A percentile compares a stretch with the other conserved stretches of the same genome.
These are phyloP conservation scores for Medicago lupulina DNA, from an alignment of 306 rosid genomes.

Conservation along the genomic window DNA sequence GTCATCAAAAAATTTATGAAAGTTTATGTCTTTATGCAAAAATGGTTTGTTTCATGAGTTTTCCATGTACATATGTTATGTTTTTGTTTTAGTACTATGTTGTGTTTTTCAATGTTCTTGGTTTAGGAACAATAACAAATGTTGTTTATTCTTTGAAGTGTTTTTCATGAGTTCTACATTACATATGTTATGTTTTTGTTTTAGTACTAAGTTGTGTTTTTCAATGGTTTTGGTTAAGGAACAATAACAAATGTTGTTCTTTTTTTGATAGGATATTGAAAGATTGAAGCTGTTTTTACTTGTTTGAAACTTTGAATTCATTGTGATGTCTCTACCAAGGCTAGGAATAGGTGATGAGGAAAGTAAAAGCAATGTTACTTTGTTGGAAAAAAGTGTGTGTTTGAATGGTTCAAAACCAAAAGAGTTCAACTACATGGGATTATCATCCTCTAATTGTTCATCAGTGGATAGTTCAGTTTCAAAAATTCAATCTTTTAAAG, in stretches of 20 bases:
- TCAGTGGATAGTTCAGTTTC: conserved; percentile 75
- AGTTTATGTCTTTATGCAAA: not conserved
- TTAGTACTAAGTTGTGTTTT: conserved; percentile 5
- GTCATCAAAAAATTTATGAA: not conserved
- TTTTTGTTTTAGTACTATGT: conserved; percentile 13
- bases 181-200: conserved; percentile 16
- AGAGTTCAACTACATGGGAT: conserved; percentile 83
- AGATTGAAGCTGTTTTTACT: conserved; percentile 30
- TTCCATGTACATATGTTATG: not conserved
- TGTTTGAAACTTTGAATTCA: conserved; percentile 12
- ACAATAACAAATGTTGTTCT: conserved; percentile 32
- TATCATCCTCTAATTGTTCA: conserved; percentile 79
- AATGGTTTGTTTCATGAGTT: conserved; percentile 1
- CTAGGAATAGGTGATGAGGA: conserved; percentile 65
- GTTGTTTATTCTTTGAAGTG: not conserved
- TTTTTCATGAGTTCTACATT: not conserved
- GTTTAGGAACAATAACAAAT: conserved; percentile 30
- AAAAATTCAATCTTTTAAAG: conserved; percentile 47
- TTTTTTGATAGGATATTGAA: conserved; percentile 41
- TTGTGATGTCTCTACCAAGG: conserved; percentile 66
- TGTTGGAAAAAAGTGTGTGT: conserved; percentile 61
- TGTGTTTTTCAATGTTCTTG: conserved; percentile 8
- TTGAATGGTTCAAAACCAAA: conserved; percentile 55
- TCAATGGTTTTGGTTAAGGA: conserved; percentile 8
- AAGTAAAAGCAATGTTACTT: conserved; percentile 63